Evolutionary conservation across 192 early-diverging fungal species (phyloP).

Genomic region (Rhizoclosmatium globosum): DNA sequence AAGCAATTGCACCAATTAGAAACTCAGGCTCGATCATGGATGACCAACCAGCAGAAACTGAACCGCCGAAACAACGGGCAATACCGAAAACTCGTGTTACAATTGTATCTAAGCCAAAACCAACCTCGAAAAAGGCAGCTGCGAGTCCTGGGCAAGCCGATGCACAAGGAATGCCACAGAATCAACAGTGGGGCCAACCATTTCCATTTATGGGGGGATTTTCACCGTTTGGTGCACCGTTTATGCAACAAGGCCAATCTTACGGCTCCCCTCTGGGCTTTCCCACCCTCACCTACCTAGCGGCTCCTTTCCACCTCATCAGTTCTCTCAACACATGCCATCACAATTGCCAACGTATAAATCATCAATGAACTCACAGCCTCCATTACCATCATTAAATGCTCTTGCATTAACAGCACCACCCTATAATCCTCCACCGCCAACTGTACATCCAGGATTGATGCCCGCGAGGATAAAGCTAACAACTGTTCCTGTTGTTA

Average conservation of each 20-base stretch:
- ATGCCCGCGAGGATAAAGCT: constrained; percentile 25
- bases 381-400: constrained; percentile 10
- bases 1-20: background rate
- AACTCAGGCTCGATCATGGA: constrained; percentile 23
- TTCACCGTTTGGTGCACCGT: background rate
- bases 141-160: background rate
- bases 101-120: constrained; percentile 22
- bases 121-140: background rate
- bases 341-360: background rate
- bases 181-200: background rate
- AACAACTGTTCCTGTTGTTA: constrained; percentile 28
- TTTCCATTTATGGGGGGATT: background rate
- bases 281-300: background rate
- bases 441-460: constrained; percentile 20
- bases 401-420: background rate
- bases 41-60: background rate
- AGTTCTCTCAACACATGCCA: background rate
- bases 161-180: no score
- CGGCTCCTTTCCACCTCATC: background rate
- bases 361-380: constrained; percentile 2
- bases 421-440: background rate
- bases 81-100: constrained; percentile 15
- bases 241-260: background rate
- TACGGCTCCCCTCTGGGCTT: no score
- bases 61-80: background rate